Percentiles rank a stretch among this genome's conserved stretches.
Evolutionary conservation across 164 flowering plant genomes (phyloP).

Genomic region (Annona squamosa): DNA sequence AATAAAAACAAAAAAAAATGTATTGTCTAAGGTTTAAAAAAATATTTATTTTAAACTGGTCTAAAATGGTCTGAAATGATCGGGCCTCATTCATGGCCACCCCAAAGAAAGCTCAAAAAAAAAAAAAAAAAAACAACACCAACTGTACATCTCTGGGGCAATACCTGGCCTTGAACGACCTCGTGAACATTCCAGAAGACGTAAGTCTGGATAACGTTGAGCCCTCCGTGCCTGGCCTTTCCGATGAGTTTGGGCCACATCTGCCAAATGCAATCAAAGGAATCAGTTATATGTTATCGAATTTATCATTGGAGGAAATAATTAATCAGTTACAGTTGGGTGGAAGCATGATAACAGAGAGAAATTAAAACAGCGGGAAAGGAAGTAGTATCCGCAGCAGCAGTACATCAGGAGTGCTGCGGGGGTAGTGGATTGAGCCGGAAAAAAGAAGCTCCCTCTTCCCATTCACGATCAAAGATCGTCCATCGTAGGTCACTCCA

Average conservation of each 20-base stretch:
- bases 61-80: too few relatives aligned
- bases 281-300: neutral
- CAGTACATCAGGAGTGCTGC: constrained; percentile 15
- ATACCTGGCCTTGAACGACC: constrained; percentile 51
- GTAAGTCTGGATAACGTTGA: constrained; percentile 61
- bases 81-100: too few relatives aligned
- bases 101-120: too few relatives aligned
- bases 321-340: too few relatives aligned
- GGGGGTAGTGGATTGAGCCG: constrained; percentile 19
- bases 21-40: too few relatives aligned
- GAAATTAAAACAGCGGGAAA: too few relatives aligned
- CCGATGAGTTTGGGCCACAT: constrained; percentile 39
- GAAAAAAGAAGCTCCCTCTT: constrained; percentile 18
- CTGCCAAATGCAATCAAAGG: constrained; percentile 13
- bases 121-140: too few relatives aligned
- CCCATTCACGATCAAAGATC: constrained; percentile 16
- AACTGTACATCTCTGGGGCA: neutral
- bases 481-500: constrained; percentile 14
- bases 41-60: too few relatives aligned
- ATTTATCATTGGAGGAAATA: neutral
- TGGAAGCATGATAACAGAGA: neutral
- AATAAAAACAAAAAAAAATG: too few relatives aligned
- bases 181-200: constrained; percentile 75
- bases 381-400: neutral
- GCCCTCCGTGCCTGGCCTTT: constrained; percentile 48